A percentile compares a stretch with the other conserved stretches of the same genome.
Conservation (phyloP, 1,284 basidiomycete genomes). For the Grifola frondosa region DNA sequence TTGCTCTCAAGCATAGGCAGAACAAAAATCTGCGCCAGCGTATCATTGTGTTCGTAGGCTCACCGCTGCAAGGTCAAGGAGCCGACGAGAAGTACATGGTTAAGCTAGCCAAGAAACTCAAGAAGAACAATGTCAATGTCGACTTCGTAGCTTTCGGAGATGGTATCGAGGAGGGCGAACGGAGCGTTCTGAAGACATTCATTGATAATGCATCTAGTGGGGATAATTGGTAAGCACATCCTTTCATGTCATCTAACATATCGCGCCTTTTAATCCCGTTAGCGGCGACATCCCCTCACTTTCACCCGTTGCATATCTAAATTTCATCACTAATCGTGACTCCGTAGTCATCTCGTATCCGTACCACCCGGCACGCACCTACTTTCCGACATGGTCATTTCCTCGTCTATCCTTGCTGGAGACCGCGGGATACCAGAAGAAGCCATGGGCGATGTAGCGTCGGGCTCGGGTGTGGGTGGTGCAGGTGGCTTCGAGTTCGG, state of each 20-base stretch:
- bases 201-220: conserved; percentile 75
- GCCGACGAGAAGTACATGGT: conserved; percentile 77
- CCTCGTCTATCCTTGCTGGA: conserved; percentile 80
- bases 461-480: conserved; percentile 46
- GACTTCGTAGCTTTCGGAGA: conserved; percentile 87
- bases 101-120: conserved; percentile 92
- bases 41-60: conserved; percentile 91
- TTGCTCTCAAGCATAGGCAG: conserved; percentile 96
- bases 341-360: conserved; percentile 77
- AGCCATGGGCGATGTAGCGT: conserved; percentile 52
- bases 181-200: conserved; percentile 68
- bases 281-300: no score
- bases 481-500: conserved; percentile 81
- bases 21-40: conserved; percentile 98
- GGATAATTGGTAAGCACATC: conserved; percentile 74
- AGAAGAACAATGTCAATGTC: conserved; percentile 98
- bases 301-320: background rate
- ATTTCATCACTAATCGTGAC: background rate
- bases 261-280: no score
- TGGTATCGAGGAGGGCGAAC: conserved; percentile 66
- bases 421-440: conserved; percentile 77
- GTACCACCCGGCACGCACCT: conserved; percentile 78
- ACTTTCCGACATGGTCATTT: conserved; percentile 81
- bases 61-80: conserved; percentile 71
- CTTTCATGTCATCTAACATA: conserved; percentile 3